A percentile compares a stretch with the other conserved stretches of the same genome.
phyloP scores from a whole-genome alignment of 2,329 filamentous ascomycete species.

The Hysterium pulicare region DNA sequence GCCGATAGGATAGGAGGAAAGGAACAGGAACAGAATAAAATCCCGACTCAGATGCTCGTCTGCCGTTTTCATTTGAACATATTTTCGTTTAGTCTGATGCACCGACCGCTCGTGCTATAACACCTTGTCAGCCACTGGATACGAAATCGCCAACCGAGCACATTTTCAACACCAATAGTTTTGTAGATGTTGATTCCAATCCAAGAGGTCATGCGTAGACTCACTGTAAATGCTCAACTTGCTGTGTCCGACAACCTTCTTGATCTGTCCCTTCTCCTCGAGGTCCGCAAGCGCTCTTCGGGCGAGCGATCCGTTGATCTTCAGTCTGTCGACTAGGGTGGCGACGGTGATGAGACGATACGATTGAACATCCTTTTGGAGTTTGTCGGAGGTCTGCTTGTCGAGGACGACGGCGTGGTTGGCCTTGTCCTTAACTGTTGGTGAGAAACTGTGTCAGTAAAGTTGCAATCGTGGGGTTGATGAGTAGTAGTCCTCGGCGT shows the following conservation, averaged over 20 bases:
- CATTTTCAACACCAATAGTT: neutral
- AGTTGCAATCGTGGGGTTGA: constrained; percentile 14
- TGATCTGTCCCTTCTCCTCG: constrained; percentile 98
- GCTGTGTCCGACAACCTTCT: constrained; percentile 94
- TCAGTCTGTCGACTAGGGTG: constrained; percentile 97
- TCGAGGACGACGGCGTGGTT: constrained; percentile 99
- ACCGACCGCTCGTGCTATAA: constrained; percentile 37
- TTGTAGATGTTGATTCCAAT: neutral
- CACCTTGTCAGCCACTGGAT: too few species aligned
- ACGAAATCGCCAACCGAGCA: too few species aligned
- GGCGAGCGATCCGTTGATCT: constrained; percentile 99
- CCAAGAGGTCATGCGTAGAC: too few species aligned
- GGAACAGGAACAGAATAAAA: constrained; percentile 12
- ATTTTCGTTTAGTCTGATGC: constrained; percentile 31
- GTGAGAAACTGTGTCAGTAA: constrained; percentile 20
- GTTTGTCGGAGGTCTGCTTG: constrained; percentile 95
- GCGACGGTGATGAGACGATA: constrained; percentile 99
- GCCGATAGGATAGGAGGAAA: constrained; percentile 2
- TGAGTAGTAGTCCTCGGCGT: too few species aligned
- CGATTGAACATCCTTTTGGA: constrained; percentile 99
- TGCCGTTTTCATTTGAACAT: constrained; percentile 14
- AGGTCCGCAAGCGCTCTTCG: constrained; percentile 85
- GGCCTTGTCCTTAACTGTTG: constrained; percentile 99
- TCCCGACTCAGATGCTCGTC: constrained; percentile 24
- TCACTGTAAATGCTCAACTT: constrained; percentile 98